Percentiles rank a stretch among this genome's conserved stretches.
phyloP scores from a whole-genome alignment of 1,139 yeast genomes.

The Kazachstania sp. region DNA sequence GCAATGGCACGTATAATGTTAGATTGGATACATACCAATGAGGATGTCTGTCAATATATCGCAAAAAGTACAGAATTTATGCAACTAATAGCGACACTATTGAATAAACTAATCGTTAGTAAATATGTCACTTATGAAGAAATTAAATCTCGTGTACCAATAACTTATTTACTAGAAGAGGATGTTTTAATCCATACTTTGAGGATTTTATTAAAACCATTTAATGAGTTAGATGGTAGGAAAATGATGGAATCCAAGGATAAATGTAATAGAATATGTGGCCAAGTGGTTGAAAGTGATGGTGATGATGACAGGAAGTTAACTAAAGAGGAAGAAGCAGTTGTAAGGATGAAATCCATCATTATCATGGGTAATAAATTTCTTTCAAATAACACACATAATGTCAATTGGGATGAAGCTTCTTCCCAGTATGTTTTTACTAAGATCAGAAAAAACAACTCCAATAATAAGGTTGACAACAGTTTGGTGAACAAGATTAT shows the following conservation, averaged over 20 bases:
- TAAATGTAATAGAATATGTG: constrained; percentile 26
- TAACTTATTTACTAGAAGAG: constrained; percentile 51
- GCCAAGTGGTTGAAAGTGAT: constrained; percentile 13
- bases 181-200: constrained; percentile 58
- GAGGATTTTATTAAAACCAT: constrained; percentile 44
- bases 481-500: too few relatives aligned
- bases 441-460: not conserved
- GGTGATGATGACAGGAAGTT: constrained; percentile 13
- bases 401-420: constrained; percentile 16
- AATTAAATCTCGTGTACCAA: constrained; percentile 29
- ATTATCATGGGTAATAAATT: constrained; percentile 30
- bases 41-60: constrained; percentile 35
- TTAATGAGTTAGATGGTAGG: constrained; percentile 18
- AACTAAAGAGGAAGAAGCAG: constrained; percentile 29
- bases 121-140: constrained; percentile 6
- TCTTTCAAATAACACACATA: constrained; percentile 19
- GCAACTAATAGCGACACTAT: constrained; percentile 32
- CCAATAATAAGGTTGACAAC: too few relatives aligned
- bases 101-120: constrained; percentile 28
- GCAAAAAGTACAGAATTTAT: constrained; percentile 33
- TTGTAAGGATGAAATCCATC: constrained; percentile 34
- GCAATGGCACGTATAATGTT: constrained; percentile 40
- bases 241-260: constrained; percentile 27
- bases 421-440: not conserved
- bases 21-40: constrained; percentile 47